phyloP scores from a whole-genome alignment of 1,139 yeast species.

The Lodderomyces orthopsilosis region DNA sequence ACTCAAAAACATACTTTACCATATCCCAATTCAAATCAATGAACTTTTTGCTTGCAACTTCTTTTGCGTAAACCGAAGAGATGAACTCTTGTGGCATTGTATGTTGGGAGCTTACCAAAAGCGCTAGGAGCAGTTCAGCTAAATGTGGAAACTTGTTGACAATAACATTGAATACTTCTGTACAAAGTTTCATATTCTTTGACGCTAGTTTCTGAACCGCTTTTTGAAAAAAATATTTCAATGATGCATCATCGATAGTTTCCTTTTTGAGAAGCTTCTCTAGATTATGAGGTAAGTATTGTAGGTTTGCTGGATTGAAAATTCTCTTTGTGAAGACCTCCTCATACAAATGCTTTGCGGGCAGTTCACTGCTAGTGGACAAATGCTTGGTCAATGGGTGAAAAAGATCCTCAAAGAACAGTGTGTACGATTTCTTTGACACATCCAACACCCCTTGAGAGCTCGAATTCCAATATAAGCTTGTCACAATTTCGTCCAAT shows the following conservation, averaged over 20 bases:
- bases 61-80: slow-evolving; percentile 29
- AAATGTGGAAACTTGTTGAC: slow-evolving; percentile 29
- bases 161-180: slow-evolving; percentile 40
- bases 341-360: not conserved
- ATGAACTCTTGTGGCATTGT: slow-evolving; percentile 50
- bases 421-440: slow-evolving; percentile 30
- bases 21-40: slow-evolving; percentile 40
- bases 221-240: slow-evolving; percentile 25
- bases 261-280: slow-evolving; percentile 18
- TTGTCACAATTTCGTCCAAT: slow-evolving; percentile 25
- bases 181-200: slow-evolving; percentile 36
- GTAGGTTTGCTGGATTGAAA: slow-evolving; percentile 18
- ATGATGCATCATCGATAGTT: slow-evolving; percentile 13
- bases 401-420: slow-evolving; percentile 23
- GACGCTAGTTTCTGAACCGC: slow-evolving; percentile 24
- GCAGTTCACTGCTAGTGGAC: not conserved
- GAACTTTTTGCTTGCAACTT: slow-evolving; percentile 19
- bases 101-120: slow-evolving; percentile 40
- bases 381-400: slow-evolving; percentile 15
- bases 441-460: slow-evolving; percentile 24
- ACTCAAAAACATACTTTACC: slow-evolving; percentile 39
- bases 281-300: slow-evolving; percentile 20
- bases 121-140: slow-evolving; percentile 38
- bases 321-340: slow-evolving; percentile 17
- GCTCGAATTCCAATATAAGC: slow-evolving; percentile 26